Conservation (phyloP, 2,329 filamentous ascomycete genomes). For the Berkeleyomyces rouxiae region DNA sequence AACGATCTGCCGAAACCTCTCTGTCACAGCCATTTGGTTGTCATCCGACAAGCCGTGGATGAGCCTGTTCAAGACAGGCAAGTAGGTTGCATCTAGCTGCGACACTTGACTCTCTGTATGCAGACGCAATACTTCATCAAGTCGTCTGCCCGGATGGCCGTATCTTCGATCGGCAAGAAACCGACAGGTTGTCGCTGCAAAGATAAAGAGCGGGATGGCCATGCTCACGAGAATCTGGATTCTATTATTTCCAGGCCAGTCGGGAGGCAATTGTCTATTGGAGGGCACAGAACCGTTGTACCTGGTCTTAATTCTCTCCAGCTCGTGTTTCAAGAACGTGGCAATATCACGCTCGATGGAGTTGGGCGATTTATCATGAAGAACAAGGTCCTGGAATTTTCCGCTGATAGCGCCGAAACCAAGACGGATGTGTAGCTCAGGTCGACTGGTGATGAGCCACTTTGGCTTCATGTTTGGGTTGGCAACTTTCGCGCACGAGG, state of each 20-base stretch:
- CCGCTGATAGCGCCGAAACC: constrained; percentile 21
- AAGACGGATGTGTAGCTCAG: constrained; percentile 19
- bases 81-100: not conserved
- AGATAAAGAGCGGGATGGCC: not conserved
- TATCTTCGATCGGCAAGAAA: not conserved
- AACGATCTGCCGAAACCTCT: not conserved
- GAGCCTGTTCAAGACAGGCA: not conserved
- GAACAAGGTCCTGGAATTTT: constrained; percentile 24
- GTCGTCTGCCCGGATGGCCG: not conserved
- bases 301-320: not conserved
- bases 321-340: constrained; percentile 22
- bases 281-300: not conserved
- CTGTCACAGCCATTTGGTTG: not conserved
- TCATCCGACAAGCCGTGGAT: not conserved
- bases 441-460: constrained; percentile 18
- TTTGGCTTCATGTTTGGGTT: not conserved
- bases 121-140: not conserved
- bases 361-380: constrained; percentile 19
- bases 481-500: not conserved
- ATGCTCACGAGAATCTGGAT: not conserved
- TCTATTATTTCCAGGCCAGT: not conserved
- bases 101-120: not conserved
- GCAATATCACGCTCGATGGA: not conserved
- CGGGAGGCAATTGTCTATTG: not conserved
- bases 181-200: not conserved